Evolutionary conservation across 2,329 filamentous ascomycete species (phyloP).

Genomic region (Lasiodiplodia gonubiensis): DNA sequence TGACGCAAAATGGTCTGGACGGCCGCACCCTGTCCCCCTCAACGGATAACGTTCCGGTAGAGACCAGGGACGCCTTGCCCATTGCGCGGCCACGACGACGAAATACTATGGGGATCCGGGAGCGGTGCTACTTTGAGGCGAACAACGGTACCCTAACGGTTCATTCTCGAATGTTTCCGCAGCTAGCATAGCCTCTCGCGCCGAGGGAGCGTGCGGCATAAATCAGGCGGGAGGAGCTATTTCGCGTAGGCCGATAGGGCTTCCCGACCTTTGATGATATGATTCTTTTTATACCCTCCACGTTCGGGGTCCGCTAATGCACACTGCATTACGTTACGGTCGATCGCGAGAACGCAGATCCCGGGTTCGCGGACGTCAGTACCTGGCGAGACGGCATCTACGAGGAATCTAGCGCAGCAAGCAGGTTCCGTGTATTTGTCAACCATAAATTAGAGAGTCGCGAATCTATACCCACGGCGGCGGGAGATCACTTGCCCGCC

Average conservation of each 20-base stretch:
- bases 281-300: slow-evolving; percentile 13
- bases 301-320: slow-evolving; percentile 9
- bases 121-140: neutral
- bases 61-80: neutral
- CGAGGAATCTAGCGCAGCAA: neutral
- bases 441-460: neutral
- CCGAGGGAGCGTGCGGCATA: slow-evolving; percentile 13
- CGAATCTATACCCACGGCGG: neutral
- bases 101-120: neutral
- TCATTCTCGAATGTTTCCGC: neutral
- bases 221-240: slow-evolving; percentile 8
- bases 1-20: neutral
- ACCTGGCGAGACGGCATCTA: neutral
- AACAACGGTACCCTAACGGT: neutral
- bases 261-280: neutral
- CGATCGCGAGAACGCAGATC: slow-evolving; percentile 14
- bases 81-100: neutral
- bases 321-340: slow-evolving; percentile 21
- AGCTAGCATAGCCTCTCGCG: slow-evolving; percentile 6
- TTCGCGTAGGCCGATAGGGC: slow-evolving; percentile 13
- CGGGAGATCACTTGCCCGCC: neutral
- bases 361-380: neutral
- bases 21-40: neutral
- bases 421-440: neutral
- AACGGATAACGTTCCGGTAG: slow-evolving; percentile 3